Percentiles rank a stretch among this genome's conserved stretches.
phyloP scores from a whole-genome alignment of 1,284 basidiomycete species.

The Volvariella volvacea region DNA sequence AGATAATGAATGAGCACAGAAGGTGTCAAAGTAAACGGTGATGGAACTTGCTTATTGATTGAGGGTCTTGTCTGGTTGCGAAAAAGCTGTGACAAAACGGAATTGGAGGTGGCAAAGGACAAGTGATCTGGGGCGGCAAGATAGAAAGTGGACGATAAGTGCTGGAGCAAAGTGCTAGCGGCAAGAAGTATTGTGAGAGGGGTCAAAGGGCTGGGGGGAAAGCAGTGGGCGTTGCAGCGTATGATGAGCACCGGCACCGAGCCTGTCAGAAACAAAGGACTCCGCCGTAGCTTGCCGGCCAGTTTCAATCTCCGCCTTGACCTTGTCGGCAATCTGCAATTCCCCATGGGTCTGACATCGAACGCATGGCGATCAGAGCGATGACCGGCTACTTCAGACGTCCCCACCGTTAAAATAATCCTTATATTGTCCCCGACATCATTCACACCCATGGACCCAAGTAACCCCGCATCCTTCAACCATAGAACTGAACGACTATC shows the following conservation, averaged over 20 bases:
- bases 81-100: constrained; percentile 8
- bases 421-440: no score
- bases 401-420: no score
- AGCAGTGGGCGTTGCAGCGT: constrained; percentile 20
- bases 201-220: constrained; percentile 12
- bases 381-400: no score
- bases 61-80: constrained; percentile 8
- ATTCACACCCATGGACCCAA: constrained; percentile 24
- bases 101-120: constrained; percentile 1
- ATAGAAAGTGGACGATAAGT: constrained; percentile 8
- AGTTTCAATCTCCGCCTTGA: constrained; percentile 1
- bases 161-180: constrained; percentile 2
- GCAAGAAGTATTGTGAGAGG: constrained; percentile 3
- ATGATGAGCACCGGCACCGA: constrained; percentile 24
- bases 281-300: constrained; percentile 13
- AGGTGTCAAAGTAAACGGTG: constrained; percentile 6
- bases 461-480: constrained; percentile 42
- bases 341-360: no score
- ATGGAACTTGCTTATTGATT: constrained; percentile 24
- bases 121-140: constrained; percentile 5
- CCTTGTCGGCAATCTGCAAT: no score
- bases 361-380: no score
- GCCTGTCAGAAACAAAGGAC: constrained; percentile 17
- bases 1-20: constrained; percentile 11
- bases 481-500: constrained; percentile 42